Evolutionary conservation across 2,329 filamentous ascomycete genomes (phyloP), one percentile per base, ranked within the genome.

Genomic region (Dothideomycetes sp.): DNA sequence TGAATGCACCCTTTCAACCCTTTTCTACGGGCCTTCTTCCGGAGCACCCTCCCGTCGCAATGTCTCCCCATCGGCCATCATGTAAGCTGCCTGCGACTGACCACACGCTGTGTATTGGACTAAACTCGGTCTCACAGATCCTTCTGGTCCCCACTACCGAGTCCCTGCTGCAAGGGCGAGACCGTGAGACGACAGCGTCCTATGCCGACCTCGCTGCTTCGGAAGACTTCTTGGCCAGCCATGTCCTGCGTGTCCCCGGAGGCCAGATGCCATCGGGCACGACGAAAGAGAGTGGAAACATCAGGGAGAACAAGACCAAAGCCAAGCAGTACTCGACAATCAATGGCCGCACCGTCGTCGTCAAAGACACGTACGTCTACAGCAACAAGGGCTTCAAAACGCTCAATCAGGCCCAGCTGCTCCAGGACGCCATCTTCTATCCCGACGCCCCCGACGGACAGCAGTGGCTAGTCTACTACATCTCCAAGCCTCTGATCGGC

Each of bases 301-400:
- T 93, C 52, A 80, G 89, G 46, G 91, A 98, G 64, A 82, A 77
- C 57, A 80, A 87, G 60, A 84, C 83, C 48, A 96, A 96, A 70
- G 85, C 91, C 22, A 94, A 88, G 63, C 87, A 94, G 57, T 94
- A 91, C 55, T 81, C 81, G 11, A 98, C 93, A 0, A 70, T 91
- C 49, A 98, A 98, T 62, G 87, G 88, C 27, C 78, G 86, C 53
- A 95, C 84, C 35, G 81, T 98, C 44, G 84, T 98, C 33, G 79
- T 98, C 48, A 96, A 96, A 62, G 91, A 98, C 62, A 78, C 81
- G 18, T 82, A 82, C 51, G 75, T 96, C 31, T 98, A 93, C 63
- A 95, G 83, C 59, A 96, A 96, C 57, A 98, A 98, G 71, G 91
- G 88, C 37, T 98, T 96, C 72, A 94, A 91, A 65, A 78, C 78